Conservation (phyloP, 768 basidiomycete species). For the Goffeauzyma gilvescens region DNA sequence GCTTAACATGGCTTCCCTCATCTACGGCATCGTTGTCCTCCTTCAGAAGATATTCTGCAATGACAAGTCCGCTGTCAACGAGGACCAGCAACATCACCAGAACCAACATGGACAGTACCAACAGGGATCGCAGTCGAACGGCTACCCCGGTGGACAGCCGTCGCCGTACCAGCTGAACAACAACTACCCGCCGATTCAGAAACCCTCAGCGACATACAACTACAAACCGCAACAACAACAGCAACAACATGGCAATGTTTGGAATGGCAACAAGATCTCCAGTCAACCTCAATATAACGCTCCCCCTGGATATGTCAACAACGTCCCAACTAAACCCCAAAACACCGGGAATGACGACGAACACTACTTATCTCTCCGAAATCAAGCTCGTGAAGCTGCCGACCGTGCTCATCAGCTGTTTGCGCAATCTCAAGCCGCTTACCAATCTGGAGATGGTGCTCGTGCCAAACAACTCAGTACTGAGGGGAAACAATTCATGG, state of each 20-base stretch:
- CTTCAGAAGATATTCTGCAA: conserved; percentile 9
- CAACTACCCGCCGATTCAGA: conserved; percentile 14
- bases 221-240: conserved; percentile 11
- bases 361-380: conserved; percentile 51
- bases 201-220: conserved; percentile 14
- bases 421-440: conserved; percentile 51
- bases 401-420: conserved; percentile 36
- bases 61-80: background rate
- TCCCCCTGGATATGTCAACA: conserved; percentile 18
- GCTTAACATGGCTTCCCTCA: conserved; percentile 3
- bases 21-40: conserved; percentile 5
- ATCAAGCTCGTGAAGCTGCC: conserved; percentile 57
- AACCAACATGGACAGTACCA: conserved; percentile 18
- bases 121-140: conserved; percentile 11
- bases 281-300: conserved; percentile 26
- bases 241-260: conserved; percentile 13
- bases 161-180: conserved; percentile 13
- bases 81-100: conserved; percentile 19
- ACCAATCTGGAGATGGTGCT: conserved; percentile 50
- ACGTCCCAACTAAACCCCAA: conserved; percentile 13
- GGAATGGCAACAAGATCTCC: conserved; percentile 18
- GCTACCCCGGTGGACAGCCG: conserved; percentile 4
- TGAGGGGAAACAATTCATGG: conserved; percentile 59
- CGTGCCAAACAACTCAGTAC: conserved; percentile 62
- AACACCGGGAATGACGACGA: conserved; percentile 35